Evolutionary conservation across 352 stramenopile species (phyloP), one percentile per base, ranked within the genome.

Genomic region (Paralagenidium karlingii): DNA sequence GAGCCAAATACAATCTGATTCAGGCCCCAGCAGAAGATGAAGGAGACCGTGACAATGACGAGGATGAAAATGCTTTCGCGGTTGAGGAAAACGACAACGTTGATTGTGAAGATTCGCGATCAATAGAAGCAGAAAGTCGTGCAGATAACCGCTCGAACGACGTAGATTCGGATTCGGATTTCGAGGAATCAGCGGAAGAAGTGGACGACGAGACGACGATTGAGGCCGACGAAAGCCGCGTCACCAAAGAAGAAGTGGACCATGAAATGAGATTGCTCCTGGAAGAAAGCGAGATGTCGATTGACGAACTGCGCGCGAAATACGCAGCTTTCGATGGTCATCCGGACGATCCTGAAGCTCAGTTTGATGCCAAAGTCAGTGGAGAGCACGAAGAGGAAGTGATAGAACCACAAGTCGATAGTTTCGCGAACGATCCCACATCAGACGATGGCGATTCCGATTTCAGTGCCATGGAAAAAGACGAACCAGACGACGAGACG

Each of bases 131-230:
- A n/a, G n/a, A n/a, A n/a, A n/a, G n/a, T n/a, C n/a, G n/a, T n/a
- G n/a, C n/a, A n/a, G n/a, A n/a, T n/a, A n/a, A n/a, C n/a, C n/a
- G n/a, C n/a, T n/a, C n/a, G n/a, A n/a, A n/a, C n/a, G n/a, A n/a
- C n/a, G n/a, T n/a, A n/a, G 47, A 55, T 21, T 66, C 58, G 15
- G 63, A 74, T 30, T 38, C 44, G 22, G 60, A 60, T 11, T 73
- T 57, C 31, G 38, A 19, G 9, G 49, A 60, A 2, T n/a, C n/a
- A n/a, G n/a, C n/a, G n/a, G 61, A 69, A 19, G 59, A 67, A 18
- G 43, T 43, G 11, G 84, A 96, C 32, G 71, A 97, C 33, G 89
- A 97, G 46, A 82, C 60, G 19, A 96, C 90, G 3, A 83, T 97
- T 13, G 81, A 64, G 26, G 60, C 47, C 6, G 83, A 95, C 40